Percentiles rank a stretch among this genome's conserved stretches.
Evolutionary conservation across 176 grass and related monocot genomes (phyloP).

Genomic region (Sorghum bicolor): DNA sequence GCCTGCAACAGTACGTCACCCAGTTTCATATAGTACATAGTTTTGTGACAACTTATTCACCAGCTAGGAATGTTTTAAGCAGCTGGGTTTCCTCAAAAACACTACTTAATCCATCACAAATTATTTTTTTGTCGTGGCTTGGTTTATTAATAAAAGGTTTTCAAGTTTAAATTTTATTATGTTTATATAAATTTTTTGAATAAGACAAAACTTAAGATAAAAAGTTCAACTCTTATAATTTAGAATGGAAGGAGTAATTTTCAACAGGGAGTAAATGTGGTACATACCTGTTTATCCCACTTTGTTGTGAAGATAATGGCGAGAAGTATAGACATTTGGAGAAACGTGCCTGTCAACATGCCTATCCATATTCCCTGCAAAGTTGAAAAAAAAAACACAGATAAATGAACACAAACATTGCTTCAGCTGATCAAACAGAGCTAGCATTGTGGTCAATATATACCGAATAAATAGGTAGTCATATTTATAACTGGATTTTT

Average conservation of each 20-base stretch:
- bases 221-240: no score
- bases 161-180: no score
- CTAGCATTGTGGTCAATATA: neutral
- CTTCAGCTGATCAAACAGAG: neutral
- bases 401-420: neutral
- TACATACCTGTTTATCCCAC: slow-evolving; percentile 73
- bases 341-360: slow-evolving; percentile 62
- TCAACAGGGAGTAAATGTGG: neutral
- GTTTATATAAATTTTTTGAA: no score
- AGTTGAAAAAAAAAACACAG: neutral
- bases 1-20: slow-evolving; percentile 46
- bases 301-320: slow-evolving; percentile 58
- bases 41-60: neutral
- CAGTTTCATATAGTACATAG: neutral
- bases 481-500: neutral
- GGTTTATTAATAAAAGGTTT: no score
- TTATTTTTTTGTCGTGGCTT: no score
- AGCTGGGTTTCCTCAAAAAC: neutral
- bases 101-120: no score
- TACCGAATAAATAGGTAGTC: neutral
- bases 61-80: neutral
- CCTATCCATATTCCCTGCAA: slow-evolving; percentile 90
- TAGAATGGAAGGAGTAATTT: no score
- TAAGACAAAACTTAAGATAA: no score
- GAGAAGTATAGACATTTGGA: slow-evolving; percentile 64